Evolutionary conservation across 495 filamentous ascomycete genomes (phyloP).

Genomic region (Aspergillus wentii): DNA sequence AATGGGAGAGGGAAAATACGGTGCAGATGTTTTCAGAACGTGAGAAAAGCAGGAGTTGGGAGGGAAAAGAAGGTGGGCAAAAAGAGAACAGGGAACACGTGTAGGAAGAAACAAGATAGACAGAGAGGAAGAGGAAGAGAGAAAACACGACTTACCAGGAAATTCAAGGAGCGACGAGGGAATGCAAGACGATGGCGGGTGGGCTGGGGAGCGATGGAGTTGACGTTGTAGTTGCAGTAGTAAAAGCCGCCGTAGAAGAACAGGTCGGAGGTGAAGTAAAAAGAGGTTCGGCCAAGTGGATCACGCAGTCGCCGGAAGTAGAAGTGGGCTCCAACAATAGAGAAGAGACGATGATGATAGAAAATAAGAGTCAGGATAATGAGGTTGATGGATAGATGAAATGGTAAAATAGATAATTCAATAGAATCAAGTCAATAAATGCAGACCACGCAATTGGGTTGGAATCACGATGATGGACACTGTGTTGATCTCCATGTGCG

Average conservation of each 20-base stretch:
- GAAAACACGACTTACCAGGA: not conserved
- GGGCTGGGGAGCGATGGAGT: no score
- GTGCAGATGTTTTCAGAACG: not conserved
- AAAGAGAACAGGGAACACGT: no score
- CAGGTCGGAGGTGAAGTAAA: constrained; percentile 6
- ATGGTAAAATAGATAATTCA: not conserved
- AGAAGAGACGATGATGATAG: not conserved
- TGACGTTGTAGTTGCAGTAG: no score
- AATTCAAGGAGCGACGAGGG: not conserved
- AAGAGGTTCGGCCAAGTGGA: constrained; percentile 15
- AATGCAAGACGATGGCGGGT: no score
- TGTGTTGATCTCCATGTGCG: no score
- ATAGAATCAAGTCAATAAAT: no score
- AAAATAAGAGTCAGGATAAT: not conserved
- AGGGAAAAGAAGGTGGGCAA: no score
- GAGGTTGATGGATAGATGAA: not conserved
- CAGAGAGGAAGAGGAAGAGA: not conserved
- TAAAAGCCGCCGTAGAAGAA: not conserved
- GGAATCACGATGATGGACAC: no score
- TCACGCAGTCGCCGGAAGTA: constrained; percentile 10
- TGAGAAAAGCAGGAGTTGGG: not conserved
- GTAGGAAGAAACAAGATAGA: no score
- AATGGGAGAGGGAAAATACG: constrained; percentile 3
- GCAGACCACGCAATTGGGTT: no score
- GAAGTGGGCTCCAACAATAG: constrained; percentile 1